Base-by-base conservation (phyloP, 352 stramenopile genomes). In the Globisporangium uncinulatum region DNA sequence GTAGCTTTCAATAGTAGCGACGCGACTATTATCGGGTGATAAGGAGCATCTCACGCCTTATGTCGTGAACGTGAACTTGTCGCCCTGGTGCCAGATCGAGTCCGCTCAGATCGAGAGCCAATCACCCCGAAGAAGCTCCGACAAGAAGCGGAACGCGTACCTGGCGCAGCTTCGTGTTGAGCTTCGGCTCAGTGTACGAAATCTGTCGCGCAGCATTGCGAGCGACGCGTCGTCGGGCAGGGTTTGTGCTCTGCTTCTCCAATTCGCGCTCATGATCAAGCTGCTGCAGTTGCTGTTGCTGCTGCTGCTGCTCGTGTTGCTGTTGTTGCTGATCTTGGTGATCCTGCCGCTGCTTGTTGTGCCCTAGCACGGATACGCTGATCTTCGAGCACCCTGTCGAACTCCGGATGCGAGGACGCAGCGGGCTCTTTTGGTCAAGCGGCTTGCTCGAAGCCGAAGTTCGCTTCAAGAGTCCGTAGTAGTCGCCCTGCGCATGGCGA, bases 121-220 rank as follows among this genome's bases (percentile, higher is more conserved):
- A 43, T 31, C 19, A 15, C 29, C 15, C 53, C 15, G 2, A 44
- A 6, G 8, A 54, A 14, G 17, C 6, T 39, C 47, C 20, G 36
- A 47, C 15, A 29, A 13, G 6, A 47, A 10, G 20, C 14, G 41
- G 5, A 24, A 47, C 20, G 44, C 67, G 46, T 65, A 92, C 81
- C 79, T 89, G 76, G 19, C 82, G 82, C 32, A 92, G 75, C 59
- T 92, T 92, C 6, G 73, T 82, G 65, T 87, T 92, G 60, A 92
- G 70, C 57, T 89, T 92, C 46, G 82, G 82, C 24, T 87, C 77
- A 0, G 56, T 68, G 63, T 92, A 92, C 34, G 75, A 89, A 43
- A 89, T 56, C 19, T 62, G 66, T 43, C 32, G 34, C 15, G 73
- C 56, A 29, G 67, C 56, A 14, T 60, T 59, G 36, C 76, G 74